Conservation (phyloP, 202 grass and related monocot species). For the Panicum virgatum region DNA sequence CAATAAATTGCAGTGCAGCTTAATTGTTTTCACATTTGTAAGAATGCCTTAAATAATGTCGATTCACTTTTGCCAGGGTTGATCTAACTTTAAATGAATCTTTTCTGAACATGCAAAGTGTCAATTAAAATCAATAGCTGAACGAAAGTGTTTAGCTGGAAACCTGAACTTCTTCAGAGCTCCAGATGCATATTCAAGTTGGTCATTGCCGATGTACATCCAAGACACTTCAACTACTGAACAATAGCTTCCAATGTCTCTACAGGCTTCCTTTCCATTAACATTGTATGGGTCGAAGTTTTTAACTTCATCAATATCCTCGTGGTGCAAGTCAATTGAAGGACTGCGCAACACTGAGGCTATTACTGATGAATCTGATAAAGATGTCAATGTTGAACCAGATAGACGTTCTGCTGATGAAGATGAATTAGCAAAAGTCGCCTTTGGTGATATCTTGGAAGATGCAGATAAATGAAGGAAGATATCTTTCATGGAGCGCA, state of each 20-base stretch:
- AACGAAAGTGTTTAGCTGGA: constrained; percentile 28
- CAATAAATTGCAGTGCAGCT: background rate
- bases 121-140: constrained; percentile 11
- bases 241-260: constrained; percentile 81
- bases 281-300: constrained; percentile 80
- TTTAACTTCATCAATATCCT: constrained; percentile 41
- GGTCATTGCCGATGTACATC: constrained; percentile 86
- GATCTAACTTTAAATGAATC: background rate
- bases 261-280: constrained; percentile 67
- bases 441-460: constrained; percentile 54
- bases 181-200: constrained; percentile 87
- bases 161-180: constrained; percentile 92
- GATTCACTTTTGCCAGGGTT: background rate
- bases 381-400: constrained; percentile 48
- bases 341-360: constrained; percentile 57
- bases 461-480: constrained; percentile 85
- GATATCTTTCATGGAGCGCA: constrained; percentile 90
- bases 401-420: constrained; percentile 68
- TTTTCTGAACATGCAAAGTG: background rate
- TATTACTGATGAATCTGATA: constrained; percentile 74
- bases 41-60: background rate
- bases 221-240: constrained; percentile 78
- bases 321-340: constrained; percentile 54
- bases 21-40: background rate
- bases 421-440: constrained; percentile 49